A percentile compares a stretch with the other conserved stretches of the same genome.
phyloP scores from a whole-genome alignment of 1,284 basidiomycete genomes.

The Lignosus rhinocerotis region DNA sequence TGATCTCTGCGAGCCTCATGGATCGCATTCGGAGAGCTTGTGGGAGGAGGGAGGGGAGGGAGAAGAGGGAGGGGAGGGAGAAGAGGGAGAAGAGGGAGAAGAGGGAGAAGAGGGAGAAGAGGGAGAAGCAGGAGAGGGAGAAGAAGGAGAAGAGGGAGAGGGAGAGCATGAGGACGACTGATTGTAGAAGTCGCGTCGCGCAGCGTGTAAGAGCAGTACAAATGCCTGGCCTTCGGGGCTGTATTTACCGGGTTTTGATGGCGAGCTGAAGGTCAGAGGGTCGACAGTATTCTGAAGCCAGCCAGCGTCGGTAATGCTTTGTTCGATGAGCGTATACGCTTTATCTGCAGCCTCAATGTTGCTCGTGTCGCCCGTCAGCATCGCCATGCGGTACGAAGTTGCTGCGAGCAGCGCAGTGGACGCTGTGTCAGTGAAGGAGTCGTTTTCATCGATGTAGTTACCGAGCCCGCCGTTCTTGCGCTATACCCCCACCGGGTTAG shows the following conservation, averaged over 20 bases:
- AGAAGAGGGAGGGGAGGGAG: too few species aligned
- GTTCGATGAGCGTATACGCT: constrained; percentile 39
- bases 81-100: too few species aligned
- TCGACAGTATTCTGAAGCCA: constrained; percentile 68
- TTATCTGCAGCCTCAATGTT: constrained; percentile 45
- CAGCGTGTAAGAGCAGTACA: constrained; percentile 62
- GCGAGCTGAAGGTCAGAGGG: constrained; percentile 54
- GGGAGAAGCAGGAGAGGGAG: constrained; percentile 65
- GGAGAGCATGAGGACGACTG: constrained; percentile 18
- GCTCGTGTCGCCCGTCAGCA: constrained; percentile 31
- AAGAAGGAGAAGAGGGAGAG: constrained; percentile 59
- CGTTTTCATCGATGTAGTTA: constrained; percentile 50
- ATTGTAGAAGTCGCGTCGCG: constrained; percentile 47
- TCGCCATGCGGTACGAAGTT: constrained; percentile 45
- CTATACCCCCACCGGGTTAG: constrained; percentile 21
- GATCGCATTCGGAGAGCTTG: too few species aligned
- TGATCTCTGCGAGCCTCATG: too few species aligned
- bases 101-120: constrained; percentile 68
- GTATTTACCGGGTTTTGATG: constrained; percentile 41
- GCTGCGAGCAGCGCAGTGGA: constrained; percentile 55
- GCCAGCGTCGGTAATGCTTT: constrained; percentile 42
- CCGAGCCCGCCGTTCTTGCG: constrained; percentile 43
- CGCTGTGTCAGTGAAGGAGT: constrained; percentile 50
- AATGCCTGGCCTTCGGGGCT: constrained; percentile 69
- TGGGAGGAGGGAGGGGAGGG: too few species aligned